Evolutionary conservation across 495 filamentous ascomycete genomes (phyloP).

Genomic region (Aspergillus affinis): DNA sequence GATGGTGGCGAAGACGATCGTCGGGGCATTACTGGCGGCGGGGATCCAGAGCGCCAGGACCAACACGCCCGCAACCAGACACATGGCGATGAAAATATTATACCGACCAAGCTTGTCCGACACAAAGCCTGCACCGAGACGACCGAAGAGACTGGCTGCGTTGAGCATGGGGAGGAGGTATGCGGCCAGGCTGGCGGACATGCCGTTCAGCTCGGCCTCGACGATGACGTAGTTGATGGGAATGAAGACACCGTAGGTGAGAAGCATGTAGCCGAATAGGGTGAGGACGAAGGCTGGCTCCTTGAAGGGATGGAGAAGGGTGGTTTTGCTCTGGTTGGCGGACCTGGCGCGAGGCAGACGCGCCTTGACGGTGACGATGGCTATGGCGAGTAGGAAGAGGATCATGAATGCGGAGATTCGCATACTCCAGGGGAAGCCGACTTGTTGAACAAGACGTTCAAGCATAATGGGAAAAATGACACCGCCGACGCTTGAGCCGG

Average conservation of each 20-base stretch:
- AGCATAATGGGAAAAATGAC: slow-evolving; percentile 47
- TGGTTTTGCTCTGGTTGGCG: slow-evolving; percentile 8
- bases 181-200: slow-evolving; percentile 21
- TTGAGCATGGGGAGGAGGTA: slow-evolving; percentile 37
- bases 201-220: slow-evolving; percentile 20
- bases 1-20: slow-evolving; percentile 30
- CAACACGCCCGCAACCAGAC: slow-evolving; percentile 22
- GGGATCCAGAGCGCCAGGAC: slow-evolving; percentile 38
- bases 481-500: slow-evolving; percentile 54
- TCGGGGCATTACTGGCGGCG: slow-evolving; percentile 15
- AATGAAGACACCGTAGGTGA: slow-evolving; percentile 41
- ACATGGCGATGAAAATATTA: slow-evolving; percentile 31
- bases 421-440: slow-evolving; percentile 45
- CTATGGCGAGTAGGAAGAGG: slow-evolving; percentile 27
- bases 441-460: slow-evolving; percentile 28
- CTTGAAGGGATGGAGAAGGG: slow-evolving; percentile 44
- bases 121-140: slow-evolving; percentile 27
- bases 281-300: slow-evolving; percentile 30
- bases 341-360: slow-evolving; percentile 19
- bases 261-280: slow-evolving; percentile 44
- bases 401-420: slow-evolving; percentile 41
- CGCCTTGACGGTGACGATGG: slow-evolving; percentile 32
- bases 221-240: slow-evolving; percentile 31
- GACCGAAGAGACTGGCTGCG: slow-evolving; percentile 31
- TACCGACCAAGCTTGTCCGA: slow-evolving; percentile 35